Base-by-base conservation (phyloP, 345 rosid genomes). In the Corchorus olitorius region DNA sequence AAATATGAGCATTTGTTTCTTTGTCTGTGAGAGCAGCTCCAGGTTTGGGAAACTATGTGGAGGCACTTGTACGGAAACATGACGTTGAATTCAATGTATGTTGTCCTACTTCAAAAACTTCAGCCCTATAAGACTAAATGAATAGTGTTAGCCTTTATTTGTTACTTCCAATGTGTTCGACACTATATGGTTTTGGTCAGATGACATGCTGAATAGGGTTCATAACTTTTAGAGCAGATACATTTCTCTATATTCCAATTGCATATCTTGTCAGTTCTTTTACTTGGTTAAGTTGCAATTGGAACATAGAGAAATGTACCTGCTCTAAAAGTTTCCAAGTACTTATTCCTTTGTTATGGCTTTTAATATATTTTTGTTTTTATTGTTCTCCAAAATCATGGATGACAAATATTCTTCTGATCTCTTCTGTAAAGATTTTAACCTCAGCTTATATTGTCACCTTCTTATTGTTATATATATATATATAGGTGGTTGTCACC, bases 41-140 rank as follows among this genome's bases (percentile, higher is more conserved):
- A 77, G 97, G 98, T 73, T 84, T 96, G 80, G 98, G 99, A 81
- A 92, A 89, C 90, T 91, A 94, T 75, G 97, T 96, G 73, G 99
- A 96, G 86, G 94, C 97, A 19, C 92, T 92, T 79, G 93, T 92
- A 81, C 85, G 93, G 73, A 96, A 91, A 80, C 97, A 92, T 69
- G 99, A 96, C 73, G 86, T 91, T 75, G 92, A 90, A 78, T 94
- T 92, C 82, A 91, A 92, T 82, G 99, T 96, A 90, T 72, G 86
- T 80, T 39, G 37, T 73, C 73, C 50, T 41, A 27, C 17, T 34
- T 65, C 37, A 56, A 63, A 48, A 34, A 75, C 2, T 13, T 58
- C 19, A 5, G 0, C 39, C 39, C 6, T 22, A 43, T 16, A n/a
- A 56, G 35, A 17, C 35, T 70, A 35, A 52, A 10, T 52, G 61